Conservation (phyloP, 2,329 filamentous ascomycete species). For the Epichloe brachyelytri region DNA sequence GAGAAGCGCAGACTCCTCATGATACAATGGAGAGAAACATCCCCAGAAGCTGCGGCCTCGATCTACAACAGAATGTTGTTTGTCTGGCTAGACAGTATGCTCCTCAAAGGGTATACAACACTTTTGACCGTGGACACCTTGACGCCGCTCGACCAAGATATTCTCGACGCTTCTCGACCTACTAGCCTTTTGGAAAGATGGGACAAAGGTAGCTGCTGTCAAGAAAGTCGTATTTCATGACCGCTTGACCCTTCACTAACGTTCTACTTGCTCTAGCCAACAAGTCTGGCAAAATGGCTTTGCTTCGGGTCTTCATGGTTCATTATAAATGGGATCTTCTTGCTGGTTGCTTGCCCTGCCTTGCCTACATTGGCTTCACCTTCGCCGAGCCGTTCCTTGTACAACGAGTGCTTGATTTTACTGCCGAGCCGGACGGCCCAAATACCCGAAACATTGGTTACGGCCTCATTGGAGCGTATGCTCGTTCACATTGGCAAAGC, state of each 20-base stretch:
- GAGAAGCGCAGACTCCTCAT: neutral
- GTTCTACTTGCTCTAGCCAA: constrained; percentile 4
- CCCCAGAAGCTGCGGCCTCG: neutral
- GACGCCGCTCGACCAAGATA: constrained; percentile 1
- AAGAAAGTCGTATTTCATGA: neutral
- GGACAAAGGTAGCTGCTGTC: neutral
- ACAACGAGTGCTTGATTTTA: constrained; percentile 19
- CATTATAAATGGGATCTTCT: constrained; percentile 17
- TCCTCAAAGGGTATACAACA: neutral
- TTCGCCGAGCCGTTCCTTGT: constrained; percentile 32
- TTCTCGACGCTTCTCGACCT: neutral
- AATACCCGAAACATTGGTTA: constrained; percentile 18
- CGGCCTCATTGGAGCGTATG: constrained; percentile 26
- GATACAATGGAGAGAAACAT: neutral
- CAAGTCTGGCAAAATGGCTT: constrained; percentile 11
- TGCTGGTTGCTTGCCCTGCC: constrained; percentile 20
- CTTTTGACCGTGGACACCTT: neutral
- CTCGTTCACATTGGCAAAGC: constrained; percentile 27
- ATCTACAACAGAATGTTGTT: neutral
- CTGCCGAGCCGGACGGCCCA: constrained; percentile 12
- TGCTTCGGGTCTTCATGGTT: constrained; percentile 12
- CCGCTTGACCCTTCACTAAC: neutral
- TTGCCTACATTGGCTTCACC: constrained; percentile 23
- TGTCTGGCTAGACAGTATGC: neutral
- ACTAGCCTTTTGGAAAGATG: neutral